Evolutionary conservation across 805 yeast genomes (phyloP), one percentile per base, ranked within the genome.

Genomic region (Candida incommunis): DNA sequence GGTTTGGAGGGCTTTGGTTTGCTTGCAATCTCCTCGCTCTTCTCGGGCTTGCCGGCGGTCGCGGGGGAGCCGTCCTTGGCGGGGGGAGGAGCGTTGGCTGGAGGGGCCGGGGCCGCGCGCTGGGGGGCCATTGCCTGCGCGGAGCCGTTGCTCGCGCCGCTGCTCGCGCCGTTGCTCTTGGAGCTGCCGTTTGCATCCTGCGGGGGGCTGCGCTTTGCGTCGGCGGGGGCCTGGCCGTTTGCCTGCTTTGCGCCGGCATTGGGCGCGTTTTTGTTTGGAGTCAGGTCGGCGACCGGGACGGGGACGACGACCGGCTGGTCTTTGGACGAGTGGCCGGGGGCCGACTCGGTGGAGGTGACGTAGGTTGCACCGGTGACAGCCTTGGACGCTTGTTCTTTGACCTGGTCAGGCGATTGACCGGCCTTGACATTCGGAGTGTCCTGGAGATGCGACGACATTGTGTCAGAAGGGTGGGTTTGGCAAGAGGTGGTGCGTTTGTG

Each of bases 301-400:
- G 59, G 50, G 2, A 60, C 55, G 23, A 61, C 62, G 0, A 61
- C 61, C 2, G 54, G 47, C 20, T 34, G 41, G 48, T 56, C 61
- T 3, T 41, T 22, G 13, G 24, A 40, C 23, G 46, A 41, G 18
- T 45, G 51, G 22, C 62, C 62, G 13, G 62, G 60, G 29, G 51
- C 49, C 34, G 51, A 51, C 22, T 51, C 51, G 21, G 60, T 46
- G 20, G 53, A 44, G 2, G 59, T 55, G 23, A 58, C 57, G 13
- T 56, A 54, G n/a, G 62, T 59, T 43, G 41, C 35, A 27, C 43
- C 45, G 20, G 47, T 34, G 21, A 42, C 43, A 15, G 23, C 41
- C 22, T 47, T 26, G 2, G 43, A 22, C 9, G 46, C 31, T 35
- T 48, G 37, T 31, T 42, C 27, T 3, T 41, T 23, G 23, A 49